Base-by-base conservation (phyloP, 139 green algal species). In the Trebouxia sp. region DNA sequence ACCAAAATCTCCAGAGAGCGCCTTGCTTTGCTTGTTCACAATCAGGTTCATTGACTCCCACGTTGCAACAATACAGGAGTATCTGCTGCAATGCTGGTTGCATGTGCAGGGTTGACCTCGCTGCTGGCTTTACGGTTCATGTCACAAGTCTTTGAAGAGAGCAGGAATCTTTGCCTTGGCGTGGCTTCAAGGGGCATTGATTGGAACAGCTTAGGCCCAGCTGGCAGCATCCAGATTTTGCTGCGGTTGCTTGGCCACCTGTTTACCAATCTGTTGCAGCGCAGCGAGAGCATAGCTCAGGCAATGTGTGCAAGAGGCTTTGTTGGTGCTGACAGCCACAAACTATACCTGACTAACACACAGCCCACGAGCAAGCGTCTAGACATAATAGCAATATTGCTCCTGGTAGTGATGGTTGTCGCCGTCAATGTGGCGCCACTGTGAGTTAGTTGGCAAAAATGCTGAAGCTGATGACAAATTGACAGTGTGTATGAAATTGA, bases 121-220 rank as follows among this genome's bases (percentile, higher is more conserved):
- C 91, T 97, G 87, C 90, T 97, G 62, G 93, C 90, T 1, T 85
- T 97, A 77, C 89, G 94, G 22, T 97, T 97, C 84, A 93, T 95
- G 88, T 90, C 88, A 7, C 83, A 96, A 11, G 92, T 96, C 1
- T 97, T 97, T 80, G 90, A 97, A 50, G 93, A 97, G 87, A 84
- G 94, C 53, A 81, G 87, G 55, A 97, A 95, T 85, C 86, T 97
- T 41, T 88, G 81, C 37, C 87, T 97, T 42, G 94, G 93, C 30
- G 70, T 95, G 51, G 93, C 92, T 20, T 85, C 92, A 0, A 83
- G 94, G 1, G 90, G 90, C n/a, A 82, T 97, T 14, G 75, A 93
- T 74, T 95, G 92, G 92, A 62, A 67, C 12, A 79, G 74, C 10
- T 87, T 94, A 43, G 90, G 90, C 20, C 78, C 72, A 0, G 50